Evolutionary conservation across 768 basidiomycete species (phyloP), one percentile per base, ranked within the genome.

Genomic region (Xerocomus brunneocitrinus): DNA sequence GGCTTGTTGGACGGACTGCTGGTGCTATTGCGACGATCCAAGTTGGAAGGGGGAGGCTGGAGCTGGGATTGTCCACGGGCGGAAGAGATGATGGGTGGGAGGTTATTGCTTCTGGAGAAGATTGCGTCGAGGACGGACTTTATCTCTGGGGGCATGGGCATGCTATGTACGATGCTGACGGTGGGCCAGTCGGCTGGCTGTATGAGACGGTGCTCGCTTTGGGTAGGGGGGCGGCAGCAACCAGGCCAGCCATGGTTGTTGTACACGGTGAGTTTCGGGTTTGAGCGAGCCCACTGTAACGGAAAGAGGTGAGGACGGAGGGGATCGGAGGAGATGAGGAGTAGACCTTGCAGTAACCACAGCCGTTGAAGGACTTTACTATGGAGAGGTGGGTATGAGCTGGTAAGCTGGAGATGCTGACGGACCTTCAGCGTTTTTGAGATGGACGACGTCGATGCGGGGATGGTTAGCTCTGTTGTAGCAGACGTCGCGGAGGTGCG

Each of bases 401-500:
- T 9, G 50, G 38, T 8, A 19, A 44, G 48, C n/a, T 53, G 27
- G 46, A 45, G 47, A 31, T 30, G 38, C 61, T 51, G 57, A 72
- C 73, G 57, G 64, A 89, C 89, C 87, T 79, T 91, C 90, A n/a
- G 90, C 88, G 65, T 92, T 92, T 76, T 82, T 89, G 63, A 91
- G 78, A 69, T 80, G 88, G 35, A 86, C 76, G 55, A 91, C 82
- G 65, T 91, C 88, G 67, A 82, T 79, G 59, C 84, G 81, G 48
- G 90, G 90, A 69, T 92, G 90, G 47, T 76, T 70, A 22, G 77
- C 70, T 59, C 86, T 79, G 70, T 91, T 91, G 61, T 82, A 79
- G 73, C 89, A 92, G 59, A 84, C 78, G 44, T 87, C 87, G 48
- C 80, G 79, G 56, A 80, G 73, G 67, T 91, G 89, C 35, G 87